Conservation (phyloP, 805 yeast species). For the Metschnikowia corniflorae region DNA sequence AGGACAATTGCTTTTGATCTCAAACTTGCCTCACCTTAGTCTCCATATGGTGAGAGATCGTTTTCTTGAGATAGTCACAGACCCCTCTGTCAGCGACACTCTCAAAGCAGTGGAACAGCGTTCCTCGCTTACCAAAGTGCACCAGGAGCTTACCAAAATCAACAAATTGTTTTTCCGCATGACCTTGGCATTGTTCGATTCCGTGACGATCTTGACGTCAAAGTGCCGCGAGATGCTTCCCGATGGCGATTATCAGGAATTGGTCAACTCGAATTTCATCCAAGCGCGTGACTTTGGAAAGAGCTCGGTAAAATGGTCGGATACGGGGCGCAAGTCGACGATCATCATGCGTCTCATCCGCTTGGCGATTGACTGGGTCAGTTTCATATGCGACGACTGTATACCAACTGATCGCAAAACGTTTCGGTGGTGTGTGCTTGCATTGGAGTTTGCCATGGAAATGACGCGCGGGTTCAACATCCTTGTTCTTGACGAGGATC, state of each 20-base stretch:
- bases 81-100: constrained; percentile 39
- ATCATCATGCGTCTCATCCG: constrained; percentile 70
- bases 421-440: constrained; percentile 93
- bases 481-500: constrained; percentile 70
- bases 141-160: constrained; percentile 64
- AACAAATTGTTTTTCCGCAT: constrained; percentile 66
- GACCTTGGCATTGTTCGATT: constrained; percentile 60
- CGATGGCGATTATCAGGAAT: constrained; percentile 63
- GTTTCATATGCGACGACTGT: constrained; percentile 91
- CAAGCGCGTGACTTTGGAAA: constrained; percentile 81
- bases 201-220: constrained; percentile 49
- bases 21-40: constrained; percentile 58
- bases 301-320: constrained; percentile 62
- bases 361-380: constrained; percentile 84
- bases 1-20: constrained; percentile 64
- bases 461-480: constrained; percentile 90
- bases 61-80: constrained; percentile 52
- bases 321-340: constrained; percentile 60
- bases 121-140: constrained; percentile 69
- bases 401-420: constrained; percentile 87
- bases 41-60: constrained; percentile 53
- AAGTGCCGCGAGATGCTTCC: constrained; percentile 51
- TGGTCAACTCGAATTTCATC: constrained; percentile 68
- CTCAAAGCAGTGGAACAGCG: constrained; percentile 53
- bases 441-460: constrained; percentile 93